Evolutionary conservation across 83 land plant genomes (phyloP).

Genomic region (Isoetes engelmannii): DNA sequence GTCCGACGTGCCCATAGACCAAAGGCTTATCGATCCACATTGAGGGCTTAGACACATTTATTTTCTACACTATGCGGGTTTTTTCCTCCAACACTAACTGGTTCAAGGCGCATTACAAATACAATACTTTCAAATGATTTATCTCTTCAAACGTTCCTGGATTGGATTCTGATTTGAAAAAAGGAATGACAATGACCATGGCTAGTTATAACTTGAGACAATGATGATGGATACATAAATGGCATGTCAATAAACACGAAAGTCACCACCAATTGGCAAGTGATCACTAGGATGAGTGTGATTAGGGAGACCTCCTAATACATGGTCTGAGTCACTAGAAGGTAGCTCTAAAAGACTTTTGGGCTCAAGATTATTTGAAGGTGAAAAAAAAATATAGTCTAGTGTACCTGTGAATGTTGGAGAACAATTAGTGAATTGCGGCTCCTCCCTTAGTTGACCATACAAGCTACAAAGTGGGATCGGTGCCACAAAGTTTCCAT

Average conservation of each 20-base stretch:
- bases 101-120: too few relatives aligned
- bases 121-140: too few relatives aligned
- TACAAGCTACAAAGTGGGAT: constrained; percentile 51
- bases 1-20: too few relatives aligned
- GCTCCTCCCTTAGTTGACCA: constrained; percentile 53
- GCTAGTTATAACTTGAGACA: neutral
- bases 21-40: too few relatives aligned
- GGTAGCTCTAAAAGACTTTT: constrained; percentile 52
- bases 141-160: too few relatives aligned
- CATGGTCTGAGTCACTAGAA: constrained; percentile 38
- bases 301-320: constrained; percentile 67
- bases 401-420: constrained; percentile 72
- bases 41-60: too few relatives aligned
- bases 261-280: constrained; percentile 74
- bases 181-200: too few relatives aligned
- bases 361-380: constrained; percentile 38
- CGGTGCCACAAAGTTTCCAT: too few relatives aligned
- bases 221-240: neutral
- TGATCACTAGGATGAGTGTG: constrained; percentile 73
- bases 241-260: constrained; percentile 8
- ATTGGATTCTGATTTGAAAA: too few relatives aligned
- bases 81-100: too few relatives aligned
- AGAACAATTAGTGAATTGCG: constrained; percentile 67
- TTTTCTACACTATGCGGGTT: too few relatives aligned
- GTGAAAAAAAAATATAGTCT: constrained; percentile 67